Conservation (phyloP, 2,329 filamentous ascomycete species). For the Cladosporium halotolerans region DNA sequence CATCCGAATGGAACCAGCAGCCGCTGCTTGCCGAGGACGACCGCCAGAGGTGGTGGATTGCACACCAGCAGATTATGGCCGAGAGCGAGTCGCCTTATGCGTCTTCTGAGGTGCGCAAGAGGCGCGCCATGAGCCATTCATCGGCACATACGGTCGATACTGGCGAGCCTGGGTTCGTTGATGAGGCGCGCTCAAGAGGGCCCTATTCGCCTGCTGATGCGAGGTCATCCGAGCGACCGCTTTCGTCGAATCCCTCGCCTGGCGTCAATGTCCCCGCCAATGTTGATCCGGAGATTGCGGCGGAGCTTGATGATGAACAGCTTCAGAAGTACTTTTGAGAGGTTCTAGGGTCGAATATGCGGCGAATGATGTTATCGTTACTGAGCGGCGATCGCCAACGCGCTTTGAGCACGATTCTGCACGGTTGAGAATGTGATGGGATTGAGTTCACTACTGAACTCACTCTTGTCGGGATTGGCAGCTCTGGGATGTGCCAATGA, state of each 20-base stretch:
- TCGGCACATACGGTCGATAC: constrained; percentile 9
- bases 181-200: not conserved
- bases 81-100: not conserved
- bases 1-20: constrained; percentile 12
- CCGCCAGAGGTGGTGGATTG: constrained; percentile 9
- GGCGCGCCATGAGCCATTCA: constrained; percentile 10
- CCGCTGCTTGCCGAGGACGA: constrained; percentile 8
- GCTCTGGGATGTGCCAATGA: too few relatives aligned
- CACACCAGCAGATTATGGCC: constrained; percentile 7
- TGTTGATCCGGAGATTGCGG: constrained; percentile 11
- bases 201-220: constrained; percentile 1
- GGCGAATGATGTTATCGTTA: not conserved
- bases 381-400: too few relatives aligned
- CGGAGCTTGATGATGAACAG: constrained; percentile 8
- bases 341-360: not conserved
- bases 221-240: constrained; percentile 1
- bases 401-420: too few relatives aligned
- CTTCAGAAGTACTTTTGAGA: constrained; percentile 8
- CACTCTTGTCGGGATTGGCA: too few relatives aligned
- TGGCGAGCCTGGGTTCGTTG: constrained; percentile 5
- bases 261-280: constrained; percentile 3
- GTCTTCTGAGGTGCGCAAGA: not conserved
- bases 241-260: constrained; percentile 7
- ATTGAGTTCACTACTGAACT: too few relatives aligned
- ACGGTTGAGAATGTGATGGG: too few relatives aligned